Evolutionary conservation across 331 rosid species (phyloP), one percentile per base, ranked within the genome.

Genomic region (Telfairia occidentalis): DNA sequence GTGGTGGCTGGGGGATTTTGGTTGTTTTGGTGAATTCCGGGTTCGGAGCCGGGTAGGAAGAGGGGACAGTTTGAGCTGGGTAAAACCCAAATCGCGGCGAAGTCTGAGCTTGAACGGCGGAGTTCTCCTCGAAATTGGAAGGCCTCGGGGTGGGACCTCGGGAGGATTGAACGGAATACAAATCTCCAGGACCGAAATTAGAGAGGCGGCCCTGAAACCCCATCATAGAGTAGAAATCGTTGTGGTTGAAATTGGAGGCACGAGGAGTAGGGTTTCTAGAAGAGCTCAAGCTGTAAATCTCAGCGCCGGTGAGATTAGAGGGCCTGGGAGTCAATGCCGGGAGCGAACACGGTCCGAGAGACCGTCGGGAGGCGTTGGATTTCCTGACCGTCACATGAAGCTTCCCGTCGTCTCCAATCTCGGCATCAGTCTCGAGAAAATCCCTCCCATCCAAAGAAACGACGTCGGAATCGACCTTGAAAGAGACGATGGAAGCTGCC

Each of bases 391-490:
- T 89, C 15, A 95, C 99, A 73, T 95, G 99, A 32, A 95, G 97
- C 80, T 95, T 95, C 0, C 99, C 99, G 21, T 95, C 97, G 18
- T 85, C 87, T 0, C 99, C 97, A 29, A 95, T 91, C 76, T 86
- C 97, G 0, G 99, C 97, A 52, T 95, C 99, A 7, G 99, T 92
- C 26, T 95, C 99, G 0, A 95, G 82, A n/a, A 95, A 95, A 42
- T 90, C 99, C 1, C 97, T 70, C 0, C 97, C 99, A 78, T 95
- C 99, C 1, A 95, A 89, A 0, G 99, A 95, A 18, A 95, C 89
- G 24, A 95, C 97, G 76, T 95, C 99, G 46, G 99, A 95, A 76
- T 95, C 99, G 43, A 95, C 92, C 50, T 95, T 95, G 48, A 95
- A 92, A 2, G 99, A 95, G 5, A 95, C 97, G 9, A 95, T 95